Evolutionary conservation across 352 stramenopile species (phyloP), one percentile per base, ranked within the genome.

Genomic region (Pythium pectinolyticum): DNA sequence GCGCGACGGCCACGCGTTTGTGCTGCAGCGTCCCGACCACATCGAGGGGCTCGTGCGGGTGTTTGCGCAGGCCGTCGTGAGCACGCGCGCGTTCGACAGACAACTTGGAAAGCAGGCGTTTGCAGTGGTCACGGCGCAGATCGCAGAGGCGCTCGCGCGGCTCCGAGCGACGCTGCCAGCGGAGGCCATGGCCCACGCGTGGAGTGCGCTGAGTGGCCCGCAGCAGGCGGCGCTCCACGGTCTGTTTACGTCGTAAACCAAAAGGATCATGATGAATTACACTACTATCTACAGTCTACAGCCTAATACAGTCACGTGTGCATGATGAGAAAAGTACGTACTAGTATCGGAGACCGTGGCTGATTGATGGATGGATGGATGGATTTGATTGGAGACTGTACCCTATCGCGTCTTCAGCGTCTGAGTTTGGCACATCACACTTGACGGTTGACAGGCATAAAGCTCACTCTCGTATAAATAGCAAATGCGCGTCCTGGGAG

Each of bases 171-270:
- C 74, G 10, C 69, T 91, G n/a, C 81, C 84, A 8, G 71, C 78
- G 30, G 61, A 71, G 9, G 54, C 82, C 19, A 91, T 93, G 80
- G 65, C 64, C 2, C 72, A 82, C 30, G 78, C 80, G 15, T 93
- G 84, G 84, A 55, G 71, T 10, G 64, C 64, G n/a, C 66, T 93
- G 22, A 70, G 69, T 11, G 56, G 57, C 2, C 39, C 75, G 30
- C 84, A 91, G 49, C 80, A 91, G 53, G 68, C 73, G 17, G 81
- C 79, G 25, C 55, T 93, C 53, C 82, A 90, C 47, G 69, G 77
- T 19, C 80, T 93, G 4, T 91, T 91, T 56, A 71, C 68, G 57
- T 89, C n/a, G n/a, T n/a, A n/a, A n/a, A n/a, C n/a, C n/a, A n/a
- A n/a, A n/a, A n/a, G n/a, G n/a, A n/a, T n/a, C n/a, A n/a, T n/a